Evolutionary conservation across 2,329 filamentous ascomycete genomes (phyloP), one percentile per base, ranked within the genome.

Genomic region (Anisogramma anomala): DNA sequence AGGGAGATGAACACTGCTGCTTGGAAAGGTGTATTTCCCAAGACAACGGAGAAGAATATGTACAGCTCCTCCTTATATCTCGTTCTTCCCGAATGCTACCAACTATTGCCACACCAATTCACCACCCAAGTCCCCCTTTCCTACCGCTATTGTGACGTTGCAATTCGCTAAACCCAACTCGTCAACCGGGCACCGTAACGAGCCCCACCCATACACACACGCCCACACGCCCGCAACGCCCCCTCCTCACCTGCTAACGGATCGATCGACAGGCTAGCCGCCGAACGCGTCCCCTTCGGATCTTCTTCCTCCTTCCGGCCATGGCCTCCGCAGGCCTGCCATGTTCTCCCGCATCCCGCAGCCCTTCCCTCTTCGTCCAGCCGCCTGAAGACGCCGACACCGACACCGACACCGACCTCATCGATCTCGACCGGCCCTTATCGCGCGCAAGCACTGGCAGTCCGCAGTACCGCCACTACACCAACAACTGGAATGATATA

Each of bases 341-440:
- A 38, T 67, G 77, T 31, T 76, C 74, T 46, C 77, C 78, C 42
- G 68, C 74, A 50, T 79, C 78, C 23, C 77, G 77, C 10, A 79
- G 78, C 51, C 78, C 77, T 50, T 77, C 77, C 48, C 67, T 71
- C 53, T 55, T 61, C 46, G 55, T 58, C 36, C 48, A 44, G 31
- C 53, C 54, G n/a, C 65, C 74, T 49, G 64, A 69, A 50, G 53
- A 42, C 27, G 43, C 39, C 17, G 28, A 22, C 45, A 43, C 54
- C 26, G 46, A 53, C 25, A 39, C 39, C 22, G 28, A 18, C 45
- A 43, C 53, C 25, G 45, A 52, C 25, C 39, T 50, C 23, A 48
- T 53, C 25, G 50, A 55, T 37, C 49, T 49, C 27, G 48, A 51
- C 44, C 52, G 51, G 37, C 51, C 51, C 28, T 39, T 42, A 18